A percentile compares a stretch with the other conserved stretches of the same genome.
Evolutionary conservation across 2,329 filamentous ascomycete species (phyloP).

Genomic region (Aspergillus cejpii): DNA sequence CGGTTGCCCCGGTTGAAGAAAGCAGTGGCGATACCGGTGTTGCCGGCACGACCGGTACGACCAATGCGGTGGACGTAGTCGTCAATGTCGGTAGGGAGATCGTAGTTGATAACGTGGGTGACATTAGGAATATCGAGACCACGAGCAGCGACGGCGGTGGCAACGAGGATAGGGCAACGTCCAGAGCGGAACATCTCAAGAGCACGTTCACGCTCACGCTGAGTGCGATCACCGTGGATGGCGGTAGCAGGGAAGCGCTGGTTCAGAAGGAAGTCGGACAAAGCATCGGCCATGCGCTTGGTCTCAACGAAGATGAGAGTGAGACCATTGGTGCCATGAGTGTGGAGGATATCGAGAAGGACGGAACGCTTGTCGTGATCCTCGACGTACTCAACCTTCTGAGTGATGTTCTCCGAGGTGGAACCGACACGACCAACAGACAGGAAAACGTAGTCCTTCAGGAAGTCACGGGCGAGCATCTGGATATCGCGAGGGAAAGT

Average conservation of each 20-base stretch:
- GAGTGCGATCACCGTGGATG: slow-evolving; percentile 96
- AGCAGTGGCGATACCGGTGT: slow-evolving; percentile 94
- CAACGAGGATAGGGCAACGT: slow-evolving; percentile 91
- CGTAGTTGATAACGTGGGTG: slow-evolving; percentile 97
- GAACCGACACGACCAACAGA: slow-evolving; percentile 98
- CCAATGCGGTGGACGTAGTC: slow-evolving; percentile 99
- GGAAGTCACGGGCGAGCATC: slow-evolving; percentile 96
- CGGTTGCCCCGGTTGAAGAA: slow-evolving; percentile 99
- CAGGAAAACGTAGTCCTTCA: slow-evolving; percentile 98
- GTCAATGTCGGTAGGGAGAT: slow-evolving; percentile 96
- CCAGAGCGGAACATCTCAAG: slow-evolving; percentile 96
- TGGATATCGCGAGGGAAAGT: slow-evolving; percentile 99
- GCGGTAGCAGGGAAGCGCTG: slow-evolving; percentile 97
- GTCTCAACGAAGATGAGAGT: slow-evolving; percentile 99
- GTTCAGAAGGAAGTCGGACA: slow-evolving; percentile 98
- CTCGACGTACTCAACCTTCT: slow-evolving; percentile 97
- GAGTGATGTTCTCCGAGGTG: slow-evolving; percentile 99
- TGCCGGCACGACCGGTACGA: slow-evolving; percentile 98
- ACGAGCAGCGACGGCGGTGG: slow-evolving; percentile 88
- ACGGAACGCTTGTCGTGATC: slow-evolving; percentile 97
- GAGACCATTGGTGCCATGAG: slow-evolving; percentile 70
- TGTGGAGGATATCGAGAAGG: slow-evolving; percentile 93
- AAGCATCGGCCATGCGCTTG: slow-evolving; percentile 97
- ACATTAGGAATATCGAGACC: slow-evolving; percentile 94
- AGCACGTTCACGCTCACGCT: slow-evolving; percentile 96